Conservation (phyloP, 805 yeast genomes). For the Cyberlindnera petersonii region DNA sequence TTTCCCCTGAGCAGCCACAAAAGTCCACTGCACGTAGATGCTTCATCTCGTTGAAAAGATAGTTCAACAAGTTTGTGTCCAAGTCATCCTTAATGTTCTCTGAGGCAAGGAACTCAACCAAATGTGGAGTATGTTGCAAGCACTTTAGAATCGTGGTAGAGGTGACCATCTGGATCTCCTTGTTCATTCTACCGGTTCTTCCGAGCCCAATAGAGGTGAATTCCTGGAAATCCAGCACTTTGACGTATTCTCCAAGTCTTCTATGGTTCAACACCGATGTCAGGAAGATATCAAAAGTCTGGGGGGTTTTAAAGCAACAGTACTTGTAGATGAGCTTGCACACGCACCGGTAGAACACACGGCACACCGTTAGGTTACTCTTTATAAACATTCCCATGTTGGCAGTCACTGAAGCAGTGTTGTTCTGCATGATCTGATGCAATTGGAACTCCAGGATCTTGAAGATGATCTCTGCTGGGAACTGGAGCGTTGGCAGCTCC, state of each 20-base stretch:
- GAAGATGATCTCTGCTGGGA: slow-evolving; percentile 55
- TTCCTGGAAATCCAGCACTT: slow-evolving; percentile 80
- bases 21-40: slow-evolving; percentile 72
- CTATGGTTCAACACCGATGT: slow-evolving; percentile 45
- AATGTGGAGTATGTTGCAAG: slow-evolving; percentile 56
- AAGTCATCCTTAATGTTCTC: slow-evolving; percentile 85
- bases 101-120: slow-evolving; percentile 75
- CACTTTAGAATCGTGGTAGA: slow-evolving; percentile 63
- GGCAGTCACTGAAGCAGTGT: slow-evolving; percentile 46
- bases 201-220: slow-evolving; percentile 89
- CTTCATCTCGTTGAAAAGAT: slow-evolving; percentile 50
- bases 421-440: slow-evolving; percentile 46
- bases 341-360: slow-evolving; percentile 54
- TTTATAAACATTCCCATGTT: slow-evolving; percentile 49
- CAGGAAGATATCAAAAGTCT: slow-evolving; percentile 69
- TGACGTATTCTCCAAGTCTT: slow-evolving; percentile 56
- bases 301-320: slow-evolving; percentile 75
- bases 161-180: slow-evolving; percentile 88
- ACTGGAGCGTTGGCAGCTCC: slow-evolving; percentile 8
- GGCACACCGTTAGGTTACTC: slow-evolving; percentile 52
- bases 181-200: slow-evolving; percentile 83
- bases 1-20: slow-evolving; percentile 76
- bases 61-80: slow-evolving; percentile 51
- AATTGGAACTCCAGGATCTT: slow-evolving; percentile 52
- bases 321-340: slow-evolving; percentile 59